Evolutionary conservation across 441 rosid species (phyloP).

Genomic region (Erodium texanum): DNA sequence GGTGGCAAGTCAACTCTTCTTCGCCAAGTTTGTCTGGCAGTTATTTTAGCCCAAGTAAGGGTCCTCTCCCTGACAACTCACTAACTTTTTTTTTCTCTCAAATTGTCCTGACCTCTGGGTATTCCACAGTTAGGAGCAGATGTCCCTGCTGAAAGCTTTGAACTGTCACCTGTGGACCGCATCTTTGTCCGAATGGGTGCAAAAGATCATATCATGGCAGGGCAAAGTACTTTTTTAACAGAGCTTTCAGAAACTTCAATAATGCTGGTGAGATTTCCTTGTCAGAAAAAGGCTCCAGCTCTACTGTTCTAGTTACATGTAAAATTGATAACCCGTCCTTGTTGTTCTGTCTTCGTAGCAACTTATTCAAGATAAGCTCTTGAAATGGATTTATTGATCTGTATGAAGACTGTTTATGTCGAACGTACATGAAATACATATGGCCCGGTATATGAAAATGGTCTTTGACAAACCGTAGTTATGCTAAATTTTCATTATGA

Average conservation of each 20-base stretch:
- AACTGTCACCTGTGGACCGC: constrained; percentile 73
- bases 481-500: constrained; percentile 4
- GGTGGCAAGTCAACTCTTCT: constrained; percentile 99
- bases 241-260: constrained; percentile 94
- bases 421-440: neutral
- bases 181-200: constrained; percentile 98
- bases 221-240: constrained; percentile 85
- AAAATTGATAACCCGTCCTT: neutral
- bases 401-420: neutral
- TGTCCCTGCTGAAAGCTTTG: constrained; percentile 86
- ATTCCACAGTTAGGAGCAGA: constrained; percentile 74
- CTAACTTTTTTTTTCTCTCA: constrained; percentile 18
- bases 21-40: constrained; percentile 95
- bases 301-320: neutral
- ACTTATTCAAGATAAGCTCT: neutral
- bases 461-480: neutral
- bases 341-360: neutral
- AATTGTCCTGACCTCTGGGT: constrained; percentile 12
- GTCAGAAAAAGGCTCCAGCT: constrained; percentile 6
- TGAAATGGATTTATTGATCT: too few species aligned
- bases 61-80: constrained; percentile 11
- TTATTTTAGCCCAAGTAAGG: constrained; percentile 85
- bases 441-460: neutral
- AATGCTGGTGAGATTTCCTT: constrained; percentile 61
- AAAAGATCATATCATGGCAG: constrained; percentile 91